A percentile compares a stretch with the other conserved stretches of the same genome.
Conservation (phyloP, 2,329 filamentous ascomycete species). For the Penicillium decumbens region DNA sequence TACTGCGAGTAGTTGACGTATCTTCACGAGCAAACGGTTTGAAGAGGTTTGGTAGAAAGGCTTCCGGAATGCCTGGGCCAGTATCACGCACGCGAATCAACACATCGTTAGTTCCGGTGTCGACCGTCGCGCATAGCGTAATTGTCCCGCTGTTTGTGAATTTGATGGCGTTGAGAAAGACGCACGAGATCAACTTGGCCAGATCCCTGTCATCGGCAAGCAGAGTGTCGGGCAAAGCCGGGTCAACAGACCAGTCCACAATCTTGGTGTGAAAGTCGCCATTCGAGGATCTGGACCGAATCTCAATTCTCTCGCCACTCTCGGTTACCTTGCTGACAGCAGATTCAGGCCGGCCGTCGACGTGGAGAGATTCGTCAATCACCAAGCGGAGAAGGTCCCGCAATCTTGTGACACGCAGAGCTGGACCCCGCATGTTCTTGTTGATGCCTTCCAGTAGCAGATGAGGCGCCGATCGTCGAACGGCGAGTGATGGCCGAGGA, state of each 20-base stretch:
- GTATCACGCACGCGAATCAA: conserved; percentile 62
- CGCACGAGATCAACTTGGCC: conserved; percentile 59
- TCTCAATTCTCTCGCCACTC: conserved; percentile 45
- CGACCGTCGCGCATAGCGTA: conserved; percentile 52
- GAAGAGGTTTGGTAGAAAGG: conserved; percentile 63
- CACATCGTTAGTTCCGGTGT: conserved; percentile 50
- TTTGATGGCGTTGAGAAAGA: conserved; percentile 64
- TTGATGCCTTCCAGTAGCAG: conserved; percentile 36
- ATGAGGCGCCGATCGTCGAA: conserved; percentile 35
- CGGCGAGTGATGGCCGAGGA: conserved; percentile 33
- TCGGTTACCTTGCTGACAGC: conserved; percentile 43
- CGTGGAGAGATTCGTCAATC: conserved; percentile 47
- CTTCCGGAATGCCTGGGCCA: conserved; percentile 63
- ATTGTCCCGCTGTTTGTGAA: conserved; percentile 64
- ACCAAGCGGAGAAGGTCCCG: conserved; percentile 45
- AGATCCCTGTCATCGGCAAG: conserved; percentile 59
- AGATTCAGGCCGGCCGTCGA: conserved; percentile 47
- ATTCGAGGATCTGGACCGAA: conserved; percentile 43
- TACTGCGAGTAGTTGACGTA: conserved; percentile 61
- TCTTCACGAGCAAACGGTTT: conserved; percentile 67
- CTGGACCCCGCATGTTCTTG: conserved; percentile 32
- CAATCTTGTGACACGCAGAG: conserved; percentile 43
- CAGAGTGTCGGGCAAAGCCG: conserved; percentile 44
- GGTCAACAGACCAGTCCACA: conserved; percentile 48
- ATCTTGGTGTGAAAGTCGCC: conserved; percentile 43